Evolutionary conservation across 805 yeast species (phyloP), one percentile per base, ranked within the genome.

Genomic region (Metschnikowia baotianmanensis): DNA sequence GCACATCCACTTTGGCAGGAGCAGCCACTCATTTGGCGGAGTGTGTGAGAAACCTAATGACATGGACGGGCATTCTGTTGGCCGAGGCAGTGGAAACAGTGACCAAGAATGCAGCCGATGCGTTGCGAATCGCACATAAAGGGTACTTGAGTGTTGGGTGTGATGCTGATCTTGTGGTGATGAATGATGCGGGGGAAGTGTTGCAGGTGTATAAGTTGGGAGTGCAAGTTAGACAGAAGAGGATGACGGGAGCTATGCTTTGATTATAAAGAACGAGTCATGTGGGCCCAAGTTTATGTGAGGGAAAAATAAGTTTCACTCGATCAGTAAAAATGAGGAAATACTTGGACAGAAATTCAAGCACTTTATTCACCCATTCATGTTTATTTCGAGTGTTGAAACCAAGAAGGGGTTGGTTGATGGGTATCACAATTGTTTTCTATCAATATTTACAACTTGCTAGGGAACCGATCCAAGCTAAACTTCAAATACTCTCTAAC

Each of bases 1-100:
- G 78, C 23, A 76, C 82, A 8, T 66, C 70, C 38, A 78, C 81
- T 7, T 72, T 78, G 57, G 83, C 83, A 8, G 83, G 83, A 20
- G 72, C 79, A 15, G 81, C 80, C n/a, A 74, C 82, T 7, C 70
- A 75, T 22, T 66, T 77, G 37, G 71, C 76, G 19, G 67, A 67
- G 38, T 74, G 80, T 52, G 57, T 77, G 23, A 62, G 75, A 45
- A 77, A 78, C 57, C 62, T 77, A 38, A 63, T 70, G 54, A 45
- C 59, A 31, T 78, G 83, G 83, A 63, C 76, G 4, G 59, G 62
- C 18, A 59, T 76, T 19, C 48, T 73, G 4, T 61, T 78, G 42
- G 72, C 76, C 8, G 66, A 72, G 52, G 82, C 81, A n/a, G 63
- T 78, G n/a, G 64, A 71, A 48, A 68, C 80, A 3, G 78, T 71